These are phyloP conservation scores for Didymella lethalis DNA, from an alignment of 2,329 filamentous ascomycete genomes.

Conservation along the genomic window DNA sequence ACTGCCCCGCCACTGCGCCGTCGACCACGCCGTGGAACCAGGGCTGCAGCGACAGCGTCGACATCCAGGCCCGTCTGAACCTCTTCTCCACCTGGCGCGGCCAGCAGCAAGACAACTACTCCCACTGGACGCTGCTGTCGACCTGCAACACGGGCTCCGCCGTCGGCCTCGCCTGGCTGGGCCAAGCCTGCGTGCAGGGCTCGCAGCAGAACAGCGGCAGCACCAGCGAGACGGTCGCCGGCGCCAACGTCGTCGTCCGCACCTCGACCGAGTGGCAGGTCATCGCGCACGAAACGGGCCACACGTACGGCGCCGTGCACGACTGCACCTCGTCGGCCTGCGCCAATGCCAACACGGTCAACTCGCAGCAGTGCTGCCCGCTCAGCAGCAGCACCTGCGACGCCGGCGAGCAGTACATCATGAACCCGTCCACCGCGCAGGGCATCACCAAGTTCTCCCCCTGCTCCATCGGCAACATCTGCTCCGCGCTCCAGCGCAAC, in stretches of 20 bases:
- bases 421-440: conserved; percentile 87
- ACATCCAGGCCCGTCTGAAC: conserved; percentile 81
- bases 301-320: conserved; percentile 95
- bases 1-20: conserved; percentile 76
- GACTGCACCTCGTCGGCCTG: conserved; percentile 82
- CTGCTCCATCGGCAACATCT: conserved; percentile 93
- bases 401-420: conserved; percentile 82
- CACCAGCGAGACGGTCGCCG: conserved; percentile 75
- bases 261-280: conserved; percentile 92
- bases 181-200: conserved; percentile 77
- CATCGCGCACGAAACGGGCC: conserved; percentile 91
- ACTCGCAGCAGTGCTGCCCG: conserved; percentile 79
- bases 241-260: conserved; percentile 87
- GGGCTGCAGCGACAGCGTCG: conserved; percentile 67
- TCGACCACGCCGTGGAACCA: conserved; percentile 83
- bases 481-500: conserved; percentile 79
- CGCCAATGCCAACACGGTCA: conserved; percentile 64
- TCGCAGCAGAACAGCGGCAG: conserved; percentile 57
- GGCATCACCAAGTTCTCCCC: conserved; percentile 82
- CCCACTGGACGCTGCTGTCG: conserved; percentile 90
- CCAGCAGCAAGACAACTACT: conserved; percentile 77
- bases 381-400: conserved; percentile 72
- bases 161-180: conserved; percentile 92
- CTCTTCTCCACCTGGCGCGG: conserved; percentile 91
- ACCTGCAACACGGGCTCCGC: conserved; percentile 83